Conservation (phyloP, 2,329 filamentous ascomycete species). For the Samsoniella hepiali region DNA sequence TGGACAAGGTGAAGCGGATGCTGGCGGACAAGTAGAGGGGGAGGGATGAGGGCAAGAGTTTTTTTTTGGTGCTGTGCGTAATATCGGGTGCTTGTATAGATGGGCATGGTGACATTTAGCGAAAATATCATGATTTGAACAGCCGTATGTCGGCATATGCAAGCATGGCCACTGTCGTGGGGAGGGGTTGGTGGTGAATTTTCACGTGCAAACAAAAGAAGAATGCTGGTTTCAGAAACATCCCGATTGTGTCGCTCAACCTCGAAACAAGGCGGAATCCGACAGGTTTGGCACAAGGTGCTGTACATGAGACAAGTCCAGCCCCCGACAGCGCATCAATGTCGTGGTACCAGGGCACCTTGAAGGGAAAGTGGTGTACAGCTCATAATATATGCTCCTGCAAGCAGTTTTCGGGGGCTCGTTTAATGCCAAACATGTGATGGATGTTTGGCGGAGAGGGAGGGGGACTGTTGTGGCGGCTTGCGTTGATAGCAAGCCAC, state of each 20-base stretch:
- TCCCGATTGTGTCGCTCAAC: background rate
- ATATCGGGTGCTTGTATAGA: background rate
- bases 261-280: background rate
- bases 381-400: too few species aligned
- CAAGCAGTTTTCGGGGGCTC: too few species aligned
- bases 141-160: background rate
- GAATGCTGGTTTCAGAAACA: background rate
- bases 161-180: background rate
- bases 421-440: too few species aligned
- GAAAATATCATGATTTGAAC: background rate
- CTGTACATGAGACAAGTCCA: background rate
- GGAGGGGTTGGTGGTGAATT: too few species aligned
- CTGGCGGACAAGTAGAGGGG: constrained; percentile 42
- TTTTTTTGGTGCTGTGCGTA: background rate
- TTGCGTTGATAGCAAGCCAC: too few species aligned
- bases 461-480: too few species aligned
- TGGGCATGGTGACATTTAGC: background rate
- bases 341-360: background rate
- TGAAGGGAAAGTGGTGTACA: too few species aligned
- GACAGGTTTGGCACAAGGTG: background rate
- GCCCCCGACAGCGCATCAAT: background rate
- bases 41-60: background rate
- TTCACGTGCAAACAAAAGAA: background rate
- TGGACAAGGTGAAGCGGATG: constrained; percentile 75
- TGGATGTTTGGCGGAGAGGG: too few species aligned